phyloP scores from a whole-genome alignment of 116 monocot genomes.

The Phalaenopsis hybrid region DNA sequence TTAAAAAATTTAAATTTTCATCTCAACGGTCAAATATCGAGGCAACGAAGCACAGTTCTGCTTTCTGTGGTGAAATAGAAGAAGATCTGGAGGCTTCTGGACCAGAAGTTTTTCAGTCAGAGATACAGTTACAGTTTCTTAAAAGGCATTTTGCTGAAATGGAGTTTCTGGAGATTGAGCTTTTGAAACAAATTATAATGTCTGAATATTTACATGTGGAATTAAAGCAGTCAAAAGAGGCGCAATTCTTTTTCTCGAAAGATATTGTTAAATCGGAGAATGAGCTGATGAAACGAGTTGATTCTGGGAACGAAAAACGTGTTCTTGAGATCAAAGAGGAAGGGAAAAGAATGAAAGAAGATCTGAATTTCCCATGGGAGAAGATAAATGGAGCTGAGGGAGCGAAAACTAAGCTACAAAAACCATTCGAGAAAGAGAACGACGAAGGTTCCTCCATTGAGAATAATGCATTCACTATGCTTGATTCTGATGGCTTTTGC shows the following conservation, averaged over 20 bases:
- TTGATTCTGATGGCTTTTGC: neutral
- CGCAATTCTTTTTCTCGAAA: neutral
- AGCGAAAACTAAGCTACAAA: no score
- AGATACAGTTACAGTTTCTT: neutral
- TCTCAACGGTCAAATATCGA: conserved; percentile 10
- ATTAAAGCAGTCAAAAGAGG: conserved; percentile 22
- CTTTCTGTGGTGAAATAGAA: neutral
- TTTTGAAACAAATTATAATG: conserved; percentile 13
- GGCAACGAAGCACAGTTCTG: conserved; percentile 10
- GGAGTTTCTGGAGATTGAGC: neutral
- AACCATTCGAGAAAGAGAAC: no score
- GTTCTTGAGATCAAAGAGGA: neutral
- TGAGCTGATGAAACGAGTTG: neutral
- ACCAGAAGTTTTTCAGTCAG: neutral
- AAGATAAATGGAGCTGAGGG: conserved; percentile 1
- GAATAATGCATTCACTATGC: neutral
- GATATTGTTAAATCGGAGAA: neutral
- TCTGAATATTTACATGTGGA: conserved; percentile 16
- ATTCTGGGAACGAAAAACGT: neutral
- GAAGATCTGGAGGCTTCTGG: neutral
- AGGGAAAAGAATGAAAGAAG: conserved; percentile 10
- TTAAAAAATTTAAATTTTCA: neutral
- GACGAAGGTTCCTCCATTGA: no score
- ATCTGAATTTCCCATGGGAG: neutral
- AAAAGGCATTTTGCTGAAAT: neutral